Base-by-base conservation (phyloP, 164 flowering plant genomes). In the Vitis cinerea region DNA sequence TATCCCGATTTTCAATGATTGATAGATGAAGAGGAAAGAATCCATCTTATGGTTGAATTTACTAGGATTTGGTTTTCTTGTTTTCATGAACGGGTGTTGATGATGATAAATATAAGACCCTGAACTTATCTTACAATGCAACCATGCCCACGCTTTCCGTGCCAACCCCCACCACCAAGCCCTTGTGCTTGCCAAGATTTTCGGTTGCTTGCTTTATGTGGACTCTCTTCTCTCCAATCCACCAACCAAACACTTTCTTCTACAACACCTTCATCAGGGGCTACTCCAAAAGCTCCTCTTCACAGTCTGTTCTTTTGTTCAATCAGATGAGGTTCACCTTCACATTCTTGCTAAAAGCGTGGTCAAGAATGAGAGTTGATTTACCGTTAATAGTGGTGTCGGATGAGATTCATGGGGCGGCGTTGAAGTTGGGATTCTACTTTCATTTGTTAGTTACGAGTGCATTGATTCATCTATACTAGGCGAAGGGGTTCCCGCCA, bases 131-230 rank as follows among this genome's bases (percentile, higher is more conserved):
- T 23, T 23, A 23, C 27, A 23, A 23, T 23, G 57, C 44, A 71
- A 77, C 70, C 83, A 77, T 57, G 77, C 66, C 52, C 79, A 70
- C 13, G 27, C 77, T 47, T 23, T 74, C 61, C 9, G 44, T 48
- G 51, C 70, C 4, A 71, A 72, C 63, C 77, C 69, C 65, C 44
- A 58, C 8, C 31, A 15, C 13, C 61, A 72, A 67, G 0, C 67
- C 30, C 4, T 70, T 19, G 50, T 71, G 10, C 52, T 71, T 8
- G 74, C 69, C 79, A 76, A 77, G 60, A 72, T 80, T 14, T 57
- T 80, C 11, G 83, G 79, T 14, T 77, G 77, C 49, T 65, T 80
- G 16, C 50, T 9, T 0, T 82, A 79, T 16, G 84, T 80, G 8
- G 80, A 65, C 66, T 58, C 64, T 82, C 69, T 79, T 81, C 44